Percentiles rank a stretch among this genome's conserved stretches.
phyloP scores from a whole-genome alignment of 805 yeast genomes.

The Brettanomyces bruxellensis region DNA sequence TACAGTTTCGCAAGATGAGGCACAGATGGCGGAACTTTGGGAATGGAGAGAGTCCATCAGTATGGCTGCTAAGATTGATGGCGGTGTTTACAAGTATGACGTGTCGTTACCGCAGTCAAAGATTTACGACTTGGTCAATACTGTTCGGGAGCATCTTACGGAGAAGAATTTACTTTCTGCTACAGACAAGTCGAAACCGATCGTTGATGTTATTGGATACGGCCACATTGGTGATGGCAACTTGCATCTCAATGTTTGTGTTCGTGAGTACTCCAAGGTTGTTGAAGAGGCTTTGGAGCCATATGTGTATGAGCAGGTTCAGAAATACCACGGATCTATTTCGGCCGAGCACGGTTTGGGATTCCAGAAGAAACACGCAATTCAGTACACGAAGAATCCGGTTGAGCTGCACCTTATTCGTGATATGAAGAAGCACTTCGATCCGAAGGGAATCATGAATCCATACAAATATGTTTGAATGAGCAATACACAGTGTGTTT shows the following conservation, averaged over 20 bases:
- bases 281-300: slow-evolving; percentile 86
- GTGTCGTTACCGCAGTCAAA: slow-evolving; percentile 82
- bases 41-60: slow-evolving; percentile 92
- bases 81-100: slow-evolving; percentile 97
- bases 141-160: slow-evolving; percentile 51
- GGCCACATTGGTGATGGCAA: slow-evolving; percentile 99
- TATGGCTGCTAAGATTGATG: slow-evolving; percentile 75
- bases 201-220: slow-evolving; percentile 84
- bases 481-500: no score
- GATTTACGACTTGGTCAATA: slow-evolving; percentile 76
- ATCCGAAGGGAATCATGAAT: slow-evolving; percentile 86
- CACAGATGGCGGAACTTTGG: slow-evolving; percentile 81
- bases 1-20: slow-evolving; percentile 90
- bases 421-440: slow-evolving; percentile 70
- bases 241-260: slow-evolving; percentile 87
- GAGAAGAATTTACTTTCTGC: slow-evolving; percentile 54
- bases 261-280: slow-evolving; percentile 67
- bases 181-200: slow-evolving; percentile 59
- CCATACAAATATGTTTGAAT: slow-evolving; percentile 81
- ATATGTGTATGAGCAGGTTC: slow-evolving; percentile 87
- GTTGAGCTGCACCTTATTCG: slow-evolving; percentile 68
- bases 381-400: slow-evolving; percentile 74
- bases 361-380: slow-evolving; percentile 87
- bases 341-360: slow-evolving; percentile 98
- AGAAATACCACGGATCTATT: slow-evolving; percentile 68